Conservation (phyloP, 2,329 filamentous ascomycete species). For the Tympanopsis confertula region DNA sequence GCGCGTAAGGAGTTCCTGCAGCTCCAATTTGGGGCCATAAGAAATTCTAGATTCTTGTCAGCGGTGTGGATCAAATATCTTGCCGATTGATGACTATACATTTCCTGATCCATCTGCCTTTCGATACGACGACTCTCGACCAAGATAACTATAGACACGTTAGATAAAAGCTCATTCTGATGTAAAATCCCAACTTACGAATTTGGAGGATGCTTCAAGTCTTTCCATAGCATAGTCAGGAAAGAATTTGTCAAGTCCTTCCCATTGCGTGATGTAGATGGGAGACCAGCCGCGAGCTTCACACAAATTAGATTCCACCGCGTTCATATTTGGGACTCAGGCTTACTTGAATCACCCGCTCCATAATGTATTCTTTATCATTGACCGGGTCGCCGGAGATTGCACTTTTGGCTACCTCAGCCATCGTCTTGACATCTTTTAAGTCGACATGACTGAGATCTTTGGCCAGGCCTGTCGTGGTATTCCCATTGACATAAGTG, state of each 20-base stretch:
- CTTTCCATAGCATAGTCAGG: constrained; percentile 59
- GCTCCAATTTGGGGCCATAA: constrained; percentile 53
- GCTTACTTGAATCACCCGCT: constrained; percentile 49
- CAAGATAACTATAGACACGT: constrained; percentile 21
- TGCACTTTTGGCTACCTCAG: constrained; percentile 48
- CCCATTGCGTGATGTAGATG: constrained; percentile 47
- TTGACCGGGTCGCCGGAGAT: constrained; percentile 53
- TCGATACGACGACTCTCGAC: constrained; percentile 49
- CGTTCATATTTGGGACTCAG: neutral
- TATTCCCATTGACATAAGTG: constrained; percentile 36
- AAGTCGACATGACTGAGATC: constrained; percentile 45
- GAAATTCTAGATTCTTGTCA: constrained; percentile 38
- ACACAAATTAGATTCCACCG: neutral
- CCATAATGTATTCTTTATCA: constrained; percentile 71
- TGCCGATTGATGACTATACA: constrained; percentile 17
- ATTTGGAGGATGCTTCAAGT: constrained; percentile 61
- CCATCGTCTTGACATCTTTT: constrained; percentile 50
- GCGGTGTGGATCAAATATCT: neutral
- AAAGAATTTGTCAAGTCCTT: constrained; percentile 55
- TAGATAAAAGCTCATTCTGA: constrained; percentile 7
- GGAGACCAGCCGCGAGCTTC: constrained; percentile 53
- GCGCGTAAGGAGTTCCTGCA: constrained; percentile 55
- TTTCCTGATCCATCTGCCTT: constrained; percentile 62
- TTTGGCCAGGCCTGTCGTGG: constrained; percentile 35
- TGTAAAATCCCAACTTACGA: constrained; percentile 41